These are phyloP conservation scores for Pestalotiopsis sp. DNA, from an alignment of 2,329 filamentous ascomycete species.

Conservation along the genomic window DNA sequence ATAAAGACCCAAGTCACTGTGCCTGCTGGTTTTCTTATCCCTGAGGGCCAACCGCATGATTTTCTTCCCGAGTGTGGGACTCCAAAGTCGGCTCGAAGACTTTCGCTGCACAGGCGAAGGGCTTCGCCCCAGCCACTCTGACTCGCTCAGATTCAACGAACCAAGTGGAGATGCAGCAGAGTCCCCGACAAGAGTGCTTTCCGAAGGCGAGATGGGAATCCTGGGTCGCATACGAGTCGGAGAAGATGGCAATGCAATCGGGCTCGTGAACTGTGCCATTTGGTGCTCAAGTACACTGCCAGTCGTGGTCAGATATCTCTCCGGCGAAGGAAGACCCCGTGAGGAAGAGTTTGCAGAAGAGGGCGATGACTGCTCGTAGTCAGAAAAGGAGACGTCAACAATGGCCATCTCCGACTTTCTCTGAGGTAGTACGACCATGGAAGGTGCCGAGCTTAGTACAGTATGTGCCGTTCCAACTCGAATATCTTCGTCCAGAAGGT, in stretches of 20 bases:
- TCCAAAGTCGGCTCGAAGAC: conserved; percentile 21
- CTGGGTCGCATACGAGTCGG: conserved; percentile 16
- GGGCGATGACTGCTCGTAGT: conserved; percentile 29
- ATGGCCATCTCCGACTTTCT: conserved; percentile 19
- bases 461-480: conserved; percentile 28
- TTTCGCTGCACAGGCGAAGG: conserved; percentile 27
- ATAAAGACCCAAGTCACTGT: conserved; percentile 11
- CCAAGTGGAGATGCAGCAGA: conserved; percentile 9
- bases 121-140: conserved; percentile 32
- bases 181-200: conserved; percentile 10
- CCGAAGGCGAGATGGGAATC: conserved; percentile 16
- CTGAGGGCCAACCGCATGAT: not conserved
- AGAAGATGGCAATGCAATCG: conserved; percentile 21
- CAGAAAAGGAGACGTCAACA: conserved; percentile 27
- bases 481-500: conserved; percentile 33
- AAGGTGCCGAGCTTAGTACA: conserved; percentile 27
- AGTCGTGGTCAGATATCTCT: conserved; percentile 31
- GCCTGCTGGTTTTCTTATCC: not conserved
- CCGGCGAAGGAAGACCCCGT: conserved; percentile 26
- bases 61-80: conserved; percentile 20
- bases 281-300: conserved; percentile 32
- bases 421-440: conserved; percentile 29
- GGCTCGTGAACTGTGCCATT: conserved; percentile 29
- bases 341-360: conserved; percentile 27
- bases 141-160: conserved; percentile 27